Percentiles rank a stretch among this genome's conserved stretches.
Conservation (phyloP, 1,284 basidiomycete genomes). For the Tilletia setariae region DNA sequence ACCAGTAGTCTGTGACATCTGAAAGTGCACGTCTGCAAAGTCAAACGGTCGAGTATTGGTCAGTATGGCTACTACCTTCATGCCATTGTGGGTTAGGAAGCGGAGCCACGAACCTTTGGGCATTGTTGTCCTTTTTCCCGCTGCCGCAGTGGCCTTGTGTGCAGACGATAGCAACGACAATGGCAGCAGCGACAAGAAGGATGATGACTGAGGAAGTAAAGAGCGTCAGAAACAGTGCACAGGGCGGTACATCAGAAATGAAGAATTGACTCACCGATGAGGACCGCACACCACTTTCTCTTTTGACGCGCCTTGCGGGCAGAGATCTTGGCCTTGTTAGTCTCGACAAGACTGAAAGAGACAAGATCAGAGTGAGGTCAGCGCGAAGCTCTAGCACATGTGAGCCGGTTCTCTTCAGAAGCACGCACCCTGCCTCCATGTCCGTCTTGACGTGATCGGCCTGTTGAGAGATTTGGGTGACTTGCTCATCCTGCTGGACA, state of each 20-base stretch:
- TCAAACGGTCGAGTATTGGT: background rate
- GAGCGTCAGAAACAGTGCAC: background rate
- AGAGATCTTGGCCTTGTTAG: constrained; percentile 67
- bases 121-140: background rate
- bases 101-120: background rate
- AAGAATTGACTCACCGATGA: background rate
- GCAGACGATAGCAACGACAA: constrained; percentile 42
- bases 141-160: constrained; percentile 17
- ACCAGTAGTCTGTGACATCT: constrained; percentile 1
- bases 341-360: constrained; percentile 59
- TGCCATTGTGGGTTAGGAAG: background rate
- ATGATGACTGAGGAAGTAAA: constrained; percentile 28
- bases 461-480: constrained; percentile 47
- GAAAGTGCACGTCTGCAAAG: background rate
- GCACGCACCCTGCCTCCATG: constrained; percentile 36
- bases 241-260: background rate
- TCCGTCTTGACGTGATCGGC: constrained; percentile 46
- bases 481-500: constrained; percentile 51
- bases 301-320: constrained; percentile 73
- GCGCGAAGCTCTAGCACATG: background rate
- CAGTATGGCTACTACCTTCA: background rate
- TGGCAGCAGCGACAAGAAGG: constrained; percentile 39
- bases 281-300: constrained; percentile 45
- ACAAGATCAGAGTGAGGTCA: constrained; percentile 15
- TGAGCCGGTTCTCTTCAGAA: constrained; percentile 43